phyloP scores from a whole-genome alignment of 2,329 filamentous ascomycete genomes.

The Fusarium sp. region DNA sequence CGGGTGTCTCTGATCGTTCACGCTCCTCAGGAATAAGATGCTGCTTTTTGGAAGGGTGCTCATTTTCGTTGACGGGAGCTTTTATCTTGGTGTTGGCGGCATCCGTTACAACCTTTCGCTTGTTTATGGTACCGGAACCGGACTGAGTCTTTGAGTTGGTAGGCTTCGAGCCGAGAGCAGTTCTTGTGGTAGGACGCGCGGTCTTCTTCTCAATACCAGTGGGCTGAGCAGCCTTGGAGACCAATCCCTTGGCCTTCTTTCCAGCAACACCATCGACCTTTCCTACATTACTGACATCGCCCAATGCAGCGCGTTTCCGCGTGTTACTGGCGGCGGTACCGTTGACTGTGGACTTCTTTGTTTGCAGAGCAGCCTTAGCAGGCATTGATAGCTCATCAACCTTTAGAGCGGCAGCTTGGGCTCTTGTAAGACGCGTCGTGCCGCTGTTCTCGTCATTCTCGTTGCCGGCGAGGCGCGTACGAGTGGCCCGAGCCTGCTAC shows the following conservation, averaged over 20 bases:
- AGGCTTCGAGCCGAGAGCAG: slow-evolving; percentile 73
- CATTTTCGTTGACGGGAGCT: slow-evolving; percentile 66
- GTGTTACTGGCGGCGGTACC: slow-evolving; percentile 57
- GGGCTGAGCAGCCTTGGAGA: slow-evolving; percentile 83
- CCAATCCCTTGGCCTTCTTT: slow-evolving; percentile 79
- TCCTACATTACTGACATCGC: slow-evolving; percentile 94
- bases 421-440: slow-evolving; percentile 87
- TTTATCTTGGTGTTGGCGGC: slow-evolving; percentile 67
- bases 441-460: slow-evolving; percentile 93
- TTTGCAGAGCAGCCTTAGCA: slow-evolving; percentile 71
- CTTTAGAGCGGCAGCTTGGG: slow-evolving; percentile 82
- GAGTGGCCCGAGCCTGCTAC: slow-evolving; percentile 71
- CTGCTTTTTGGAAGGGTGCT: slow-evolving; percentile 75
- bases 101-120: slow-evolving; percentile 70
- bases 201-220: slow-evolving; percentile 80
- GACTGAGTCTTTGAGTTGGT: slow-evolving; percentile 75
- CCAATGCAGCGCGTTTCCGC: slow-evolving; percentile 84
- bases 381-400: slow-evolving; percentile 68
- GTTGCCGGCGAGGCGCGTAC: slow-evolving; percentile 81
- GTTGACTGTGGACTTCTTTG: slow-evolving; percentile 71
- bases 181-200: slow-evolving; percentile 68
- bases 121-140: slow-evolving; percentile 75
- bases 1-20: slow-evolving; percentile 51
- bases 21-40: slow-evolving; percentile 41
- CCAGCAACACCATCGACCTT: slow-evolving; percentile 77